Percentiles rank a stretch among this genome's conserved stretches.
These are phyloP conservation scores for Mayamaea pseudoterrestris DNA, from an alignment of 108 stramenopile species.

Conservation along the genomic window DNA sequence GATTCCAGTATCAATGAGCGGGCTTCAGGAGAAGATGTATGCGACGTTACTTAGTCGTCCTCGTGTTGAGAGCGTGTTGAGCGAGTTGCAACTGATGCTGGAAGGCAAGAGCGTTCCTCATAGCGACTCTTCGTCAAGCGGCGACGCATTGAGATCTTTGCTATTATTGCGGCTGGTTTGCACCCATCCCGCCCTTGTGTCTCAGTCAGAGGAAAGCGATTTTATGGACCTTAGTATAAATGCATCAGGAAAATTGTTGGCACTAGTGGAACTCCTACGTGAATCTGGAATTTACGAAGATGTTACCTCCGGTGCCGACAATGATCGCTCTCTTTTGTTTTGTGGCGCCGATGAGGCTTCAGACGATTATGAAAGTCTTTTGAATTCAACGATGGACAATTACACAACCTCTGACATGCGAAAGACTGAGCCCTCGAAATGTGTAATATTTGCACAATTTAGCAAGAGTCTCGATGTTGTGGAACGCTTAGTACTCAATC, in stretches of 20 bases:
- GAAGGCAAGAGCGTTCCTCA: no score
- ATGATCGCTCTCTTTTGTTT: slow-evolving; percentile 56
- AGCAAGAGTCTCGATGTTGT: slow-evolving; percentile 69
- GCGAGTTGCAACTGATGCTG: no score
- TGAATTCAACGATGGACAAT: neutral
- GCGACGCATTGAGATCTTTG: slow-evolving; percentile 48
- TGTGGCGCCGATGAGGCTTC: slow-evolving; percentile 19
- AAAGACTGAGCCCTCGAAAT: slow-evolving; percentile 20
- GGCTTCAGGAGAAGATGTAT: slow-evolving; percentile 52
- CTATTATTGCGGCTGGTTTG: slow-evolving; percentile 73
- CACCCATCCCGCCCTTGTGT: slow-evolving; percentile 72
- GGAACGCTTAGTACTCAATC: slow-evolving; percentile 59
- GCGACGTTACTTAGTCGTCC: slow-evolving; percentile 20
- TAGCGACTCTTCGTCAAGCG: no score
- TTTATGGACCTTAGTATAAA: slow-evolving; percentile 19
- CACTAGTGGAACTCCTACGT: slow-evolving; percentile 60
- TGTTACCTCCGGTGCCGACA: slow-evolving; percentile 62
- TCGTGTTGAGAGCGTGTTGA: no score
- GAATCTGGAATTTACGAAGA: slow-evolving; percentile 51
- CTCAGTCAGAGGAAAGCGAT: slow-evolving; percentile 4
- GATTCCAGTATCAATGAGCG: slow-evolving; percentile 66
- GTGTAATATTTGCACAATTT: slow-evolving; percentile 83
- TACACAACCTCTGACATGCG: neutral
- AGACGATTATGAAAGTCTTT: slow-evolving; percentile 5
- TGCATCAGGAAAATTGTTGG: slow-evolving; percentile 76